Base-by-base conservation (phyloP, 2,329 filamentous ascomycete species). In the Fusarium abutilonis region DNA sequence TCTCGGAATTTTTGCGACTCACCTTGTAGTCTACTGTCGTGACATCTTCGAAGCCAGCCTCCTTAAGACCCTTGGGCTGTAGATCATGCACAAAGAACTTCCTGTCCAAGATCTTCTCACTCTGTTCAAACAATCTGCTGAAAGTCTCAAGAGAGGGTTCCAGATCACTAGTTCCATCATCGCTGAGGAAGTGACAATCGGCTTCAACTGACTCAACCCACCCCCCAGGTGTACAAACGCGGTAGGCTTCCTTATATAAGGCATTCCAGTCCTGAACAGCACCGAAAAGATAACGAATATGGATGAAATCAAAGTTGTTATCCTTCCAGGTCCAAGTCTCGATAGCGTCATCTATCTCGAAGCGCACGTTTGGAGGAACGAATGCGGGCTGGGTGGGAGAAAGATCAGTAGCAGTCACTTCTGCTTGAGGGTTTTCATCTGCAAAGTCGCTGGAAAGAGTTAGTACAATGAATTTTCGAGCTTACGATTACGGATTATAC, bases 361-460 rank as follows among this genome's bases (percentile, higher is more conserved):
- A 68, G 1, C 51, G 56, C 9, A 68, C 62, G 6, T 68, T 68
- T 2, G 65, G 64, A 2, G 64, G 64, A n/a, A 68, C 59, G 58
- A 62, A 68, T 35, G 52, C 13, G 1, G 65, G 65, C 3, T 68
- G 65, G 7, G 54, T 58, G 9, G 65, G 65, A 3, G 65, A 68
- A 2, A 68, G 50, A n/a, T 68, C 65, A 4, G 65, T 68, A 3
- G 64, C 64, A 1, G 51, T 34, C 2, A 68, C 51, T 19, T 68
- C 49, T 2, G 50, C 52, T 9, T 39, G n/a, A 11, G 65, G 65
- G 7, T 29, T 53, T 19, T 63, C 55, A 14, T 68, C 64, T 11
- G 58, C 65, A 15, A 68, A 68, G 19, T 68, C 65, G 9, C 65
- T 68, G 34, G 1, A 6, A 13, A 2, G 2, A 4, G 10, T 41